Conservation (phyloP, 2,329 filamentous ascomycete species). For the Colletotrichum acutatum region DNA sequence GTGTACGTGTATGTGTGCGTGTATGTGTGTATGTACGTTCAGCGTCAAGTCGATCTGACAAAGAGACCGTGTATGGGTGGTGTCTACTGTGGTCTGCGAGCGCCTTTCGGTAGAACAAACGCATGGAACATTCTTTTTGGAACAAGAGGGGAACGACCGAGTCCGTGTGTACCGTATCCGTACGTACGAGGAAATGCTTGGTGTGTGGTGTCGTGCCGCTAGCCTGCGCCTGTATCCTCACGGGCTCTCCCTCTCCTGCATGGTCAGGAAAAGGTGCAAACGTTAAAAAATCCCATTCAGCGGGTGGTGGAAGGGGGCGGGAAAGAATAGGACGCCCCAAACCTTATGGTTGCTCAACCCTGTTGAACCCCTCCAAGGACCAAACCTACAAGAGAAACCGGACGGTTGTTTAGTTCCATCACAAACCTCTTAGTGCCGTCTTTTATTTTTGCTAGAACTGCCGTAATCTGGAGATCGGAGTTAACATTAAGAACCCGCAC, state of each 20-base stretch:
- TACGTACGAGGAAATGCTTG: not conserved
- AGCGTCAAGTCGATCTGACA: not conserved
- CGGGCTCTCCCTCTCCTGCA: not conserved
- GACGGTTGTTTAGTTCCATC: not conserved
- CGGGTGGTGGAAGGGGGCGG: too few species aligned
- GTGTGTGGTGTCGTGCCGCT: not conserved
- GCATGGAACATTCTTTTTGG: slow-evolving; percentile 20
- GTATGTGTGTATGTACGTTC: not conserved
- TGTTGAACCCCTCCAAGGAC: not conserved
- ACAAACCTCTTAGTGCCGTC: too few species aligned
- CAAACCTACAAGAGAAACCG: not conserved
- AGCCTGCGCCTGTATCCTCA: too few species aligned
- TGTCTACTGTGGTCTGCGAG: not conserved
- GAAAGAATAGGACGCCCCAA: not conserved
- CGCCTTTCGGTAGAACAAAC: not conserved
- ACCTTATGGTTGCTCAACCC: not conserved
- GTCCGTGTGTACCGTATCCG: not conserved
- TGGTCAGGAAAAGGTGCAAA: not conserved
- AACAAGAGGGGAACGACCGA: not conserved
- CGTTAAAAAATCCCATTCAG: not conserved
- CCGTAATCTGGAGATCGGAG: not conserved
- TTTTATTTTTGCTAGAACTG: too few species aligned
- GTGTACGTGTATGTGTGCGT: too few species aligned
- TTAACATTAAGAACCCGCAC: not conserved
- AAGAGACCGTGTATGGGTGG: not conserved